phyloP scores from a whole-genome alignment of 768 basidiomycete species.

The Amylocystis lapponica region DNA sequence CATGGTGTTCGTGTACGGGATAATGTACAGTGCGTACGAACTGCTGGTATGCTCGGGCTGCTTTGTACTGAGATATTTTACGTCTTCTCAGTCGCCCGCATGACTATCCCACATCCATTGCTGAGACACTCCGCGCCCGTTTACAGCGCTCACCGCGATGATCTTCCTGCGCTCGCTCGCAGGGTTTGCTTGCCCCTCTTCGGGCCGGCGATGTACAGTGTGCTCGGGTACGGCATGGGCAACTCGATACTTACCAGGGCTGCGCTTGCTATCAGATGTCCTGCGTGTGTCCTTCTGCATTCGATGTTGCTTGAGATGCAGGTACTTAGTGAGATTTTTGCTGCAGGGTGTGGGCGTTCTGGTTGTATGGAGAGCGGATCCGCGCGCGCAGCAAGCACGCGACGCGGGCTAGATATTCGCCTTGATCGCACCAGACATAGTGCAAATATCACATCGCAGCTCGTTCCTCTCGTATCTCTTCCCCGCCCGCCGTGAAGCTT shows the following conservation, averaged over 20 bases:
- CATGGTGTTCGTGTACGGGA: conserved; percentile 65
- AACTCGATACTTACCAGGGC: conserved; percentile 55
- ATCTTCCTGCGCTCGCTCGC: conserved; percentile 55
- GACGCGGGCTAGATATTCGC: background rate
- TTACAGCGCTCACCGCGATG: conserved; percentile 55
- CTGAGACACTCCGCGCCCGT: background rate
- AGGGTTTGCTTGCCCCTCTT: conserved; percentile 74
- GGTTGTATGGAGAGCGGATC: conserved; percentile 41
- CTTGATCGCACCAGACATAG: background rate
- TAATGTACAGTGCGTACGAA: conserved; percentile 50
- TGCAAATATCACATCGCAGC: background rate
- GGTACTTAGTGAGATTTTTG: too few relatives aligned
- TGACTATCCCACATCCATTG: conserved; percentile 42
- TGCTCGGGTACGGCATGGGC: conserved; percentile 65
- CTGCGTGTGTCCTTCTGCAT: conserved; percentile 31
- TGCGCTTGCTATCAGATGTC: conserved; percentile 53
- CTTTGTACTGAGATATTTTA: background rate
- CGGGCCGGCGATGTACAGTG: conserved; percentile 58
- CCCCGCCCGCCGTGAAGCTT: too few relatives aligned
- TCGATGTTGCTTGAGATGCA: conserved; percentile 13
- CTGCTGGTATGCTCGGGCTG: background rate
- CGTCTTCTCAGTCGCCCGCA: conserved; percentile 56
- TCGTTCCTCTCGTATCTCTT: too few relatives aligned
- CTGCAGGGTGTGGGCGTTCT: conserved; percentile 34
- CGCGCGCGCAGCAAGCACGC: conserved; percentile 23